Percentiles rank a stretch among this genome's conserved stretches.
These are phyloP conservation scores for Apiospora pterosperma DNA, from an alignment of 2,329 filamentous ascomycete species.

Conservation along the genomic window DNA sequence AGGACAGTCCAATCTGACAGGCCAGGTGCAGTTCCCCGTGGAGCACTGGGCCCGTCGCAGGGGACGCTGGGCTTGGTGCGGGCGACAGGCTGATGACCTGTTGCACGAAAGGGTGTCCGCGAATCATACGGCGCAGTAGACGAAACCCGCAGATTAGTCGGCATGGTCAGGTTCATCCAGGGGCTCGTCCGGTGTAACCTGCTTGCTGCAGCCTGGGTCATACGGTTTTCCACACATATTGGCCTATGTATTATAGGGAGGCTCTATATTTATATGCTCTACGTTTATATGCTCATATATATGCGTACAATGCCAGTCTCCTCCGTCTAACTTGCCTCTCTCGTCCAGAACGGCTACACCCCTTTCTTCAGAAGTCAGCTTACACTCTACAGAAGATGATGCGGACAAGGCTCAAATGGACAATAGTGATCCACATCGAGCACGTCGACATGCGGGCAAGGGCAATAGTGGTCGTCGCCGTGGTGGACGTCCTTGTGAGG, in stretches of 20 bases:
- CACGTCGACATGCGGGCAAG: not conserved
- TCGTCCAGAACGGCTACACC: not conserved
- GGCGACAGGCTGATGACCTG: constrained; percentile 1
- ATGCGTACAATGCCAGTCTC: not conserved
- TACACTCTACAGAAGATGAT: not conserved
- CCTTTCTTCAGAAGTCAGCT: not conserved
- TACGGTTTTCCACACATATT: too few relatives aligned
- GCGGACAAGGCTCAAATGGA: not conserved
- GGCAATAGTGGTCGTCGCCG: not conserved
- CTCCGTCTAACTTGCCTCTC: not conserved
- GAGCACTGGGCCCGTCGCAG: not conserved
- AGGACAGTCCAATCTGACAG: not conserved
- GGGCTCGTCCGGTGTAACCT: too few relatives aligned
- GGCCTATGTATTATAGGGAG: too few relatives aligned
- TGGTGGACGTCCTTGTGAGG: not conserved
- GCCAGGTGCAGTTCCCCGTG: constrained; percentile 7
- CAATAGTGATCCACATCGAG: not conserved
- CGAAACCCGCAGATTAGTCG: too few relatives aligned
- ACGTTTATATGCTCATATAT: not conserved
- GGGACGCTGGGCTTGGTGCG: not conserved
- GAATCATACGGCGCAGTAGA: too few relatives aligned
- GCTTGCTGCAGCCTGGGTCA: too few relatives aligned
- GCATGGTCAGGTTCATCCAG: not conserved
- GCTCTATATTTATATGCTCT: not conserved
- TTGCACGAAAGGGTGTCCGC: constrained; percentile 7